Evolutionary conservation across 2,329 filamentous ascomycete genomes (phyloP), one percentile per base, ranked within the genome.

Genomic region (Metarhizium anisopliae): DNA sequence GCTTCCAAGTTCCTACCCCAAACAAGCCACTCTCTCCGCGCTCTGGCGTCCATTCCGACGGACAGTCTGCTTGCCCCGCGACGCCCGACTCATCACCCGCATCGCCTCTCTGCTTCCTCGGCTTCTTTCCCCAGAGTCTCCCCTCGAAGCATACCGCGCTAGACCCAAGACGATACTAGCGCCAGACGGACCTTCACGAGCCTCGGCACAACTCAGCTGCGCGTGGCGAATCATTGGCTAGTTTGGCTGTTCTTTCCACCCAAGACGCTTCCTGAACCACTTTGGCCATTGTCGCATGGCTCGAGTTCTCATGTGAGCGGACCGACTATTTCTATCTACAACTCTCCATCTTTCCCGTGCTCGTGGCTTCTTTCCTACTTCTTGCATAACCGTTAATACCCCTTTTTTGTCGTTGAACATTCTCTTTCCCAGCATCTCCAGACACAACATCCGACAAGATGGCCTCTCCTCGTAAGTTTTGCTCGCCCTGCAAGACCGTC

Each of bases 391-490:
- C 8, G 38, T 30, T 35, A n/a, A 51, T 51, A 52, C 45, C 45
- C 13, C 45, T 16, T 30, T 49, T 30, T 11, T 11, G 14, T 30
- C 40, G 14, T 32, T 47, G n/a, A 32, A 36, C 16, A 29, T 47
- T 32, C 36, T 30, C 45, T 20, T 45, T 14, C 30, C 49, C 43
- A 36, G 29, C n/a, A 47, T 2, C 25, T 30, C 20, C 6, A 6
- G n/a, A 45, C 42, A 20, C 8, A 51, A 7, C 30, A 30, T 25
- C 50, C 40, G 51, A 56, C 51, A 50, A 51, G 51, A 58, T 58
- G 57, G 57, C 56, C 50, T 56, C 58, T 52, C 52, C 61, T 55
- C 60, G 60, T 62, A 60, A 55, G 61, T 63, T 30, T 30, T 2
- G 8, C 20, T 25, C 38, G 16, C 16, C 11, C 16, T 45, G n/a